Evolutionary conservation across 2,329 filamentous ascomycete genomes (phyloP), one percentile per base, ranked within the genome.

Genomic region (Myriosclerotinia curreyana): DNA sequence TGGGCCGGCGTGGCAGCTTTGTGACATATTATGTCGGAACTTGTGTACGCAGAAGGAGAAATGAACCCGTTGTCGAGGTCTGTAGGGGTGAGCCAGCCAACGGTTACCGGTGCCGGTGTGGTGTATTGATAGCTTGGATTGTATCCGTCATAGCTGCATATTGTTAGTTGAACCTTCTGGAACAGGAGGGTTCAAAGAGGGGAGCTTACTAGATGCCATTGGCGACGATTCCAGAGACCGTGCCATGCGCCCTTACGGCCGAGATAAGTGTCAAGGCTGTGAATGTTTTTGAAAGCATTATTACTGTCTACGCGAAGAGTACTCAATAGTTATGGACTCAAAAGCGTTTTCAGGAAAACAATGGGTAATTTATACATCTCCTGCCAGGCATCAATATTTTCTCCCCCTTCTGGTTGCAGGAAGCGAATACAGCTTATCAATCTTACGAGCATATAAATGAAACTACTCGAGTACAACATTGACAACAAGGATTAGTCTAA

Each of bases 11-110:
- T 78, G 38, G 81, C 85, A 51, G 76, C 75, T 73, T 79, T 79
- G 79, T 89, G 86, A 78, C 85, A 88, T 76, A 86, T 83, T 68
- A 88, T 86, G 71, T 86, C 79, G 42, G 78, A 66, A 40, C 74
- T 73, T 31, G 74, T 72, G 75, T 83, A 86, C 65, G 76, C 75
- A 49, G 72, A 70, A 1, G 79, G 79, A 20, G 78, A 74, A 64
- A 86, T 76, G 72, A 80, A 86, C 38, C 83, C 83, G 67, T 81
- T 78, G 70, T 85, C 82, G 0, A 73, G 70, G 46, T 80, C 79
- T 7, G 77, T 73, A 53, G 79, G 80, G 20, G 64, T 70, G 42
- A 77, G 78, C 85, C 86, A 88, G 66, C 80, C 86, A 60, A 84
- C 80, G 31, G 76, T 74, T 20, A 76, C 71, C 2, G 79, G 79